Conservation (phyloP, 768 basidiomycete species). For the Macrolepiota dolichaula region DNA sequence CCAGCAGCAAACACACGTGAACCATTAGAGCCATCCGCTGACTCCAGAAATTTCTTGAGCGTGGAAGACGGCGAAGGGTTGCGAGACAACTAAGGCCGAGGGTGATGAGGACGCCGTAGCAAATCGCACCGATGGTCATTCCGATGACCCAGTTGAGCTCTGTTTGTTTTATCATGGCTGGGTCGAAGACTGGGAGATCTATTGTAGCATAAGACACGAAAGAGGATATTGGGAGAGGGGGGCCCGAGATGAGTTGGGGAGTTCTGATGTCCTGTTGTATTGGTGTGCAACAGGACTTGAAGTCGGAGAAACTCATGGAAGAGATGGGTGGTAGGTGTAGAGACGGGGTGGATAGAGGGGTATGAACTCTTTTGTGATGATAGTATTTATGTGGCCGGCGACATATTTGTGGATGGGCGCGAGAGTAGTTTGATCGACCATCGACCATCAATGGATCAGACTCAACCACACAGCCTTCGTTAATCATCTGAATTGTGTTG, state of each 20-base stretch:
- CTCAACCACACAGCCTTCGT: too few species aligned
- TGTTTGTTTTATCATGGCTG: neutral
- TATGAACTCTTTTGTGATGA: too few species aligned
- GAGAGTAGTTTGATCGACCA: too few species aligned
- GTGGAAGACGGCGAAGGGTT: neutral
- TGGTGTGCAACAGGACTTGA: neutral
- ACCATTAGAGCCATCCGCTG: neutral
- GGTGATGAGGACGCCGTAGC: neutral
- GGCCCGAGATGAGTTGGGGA: neutral
- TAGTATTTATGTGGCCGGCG: too few species aligned
- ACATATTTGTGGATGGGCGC: too few species aligned
- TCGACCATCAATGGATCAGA: too few species aligned
- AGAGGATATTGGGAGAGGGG: neutral
- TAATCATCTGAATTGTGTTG: too few species aligned
- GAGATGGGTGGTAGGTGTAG: too few species aligned
- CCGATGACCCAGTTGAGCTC: conserved; percentile 6
- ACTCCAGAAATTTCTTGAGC: neutral
- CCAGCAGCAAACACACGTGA: neutral
- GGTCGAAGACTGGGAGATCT: neutral
- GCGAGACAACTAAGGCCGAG: neutral
- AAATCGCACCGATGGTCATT: neutral
- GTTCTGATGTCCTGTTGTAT: neutral
- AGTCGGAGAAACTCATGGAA: neutral
- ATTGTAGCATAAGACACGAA: neutral
- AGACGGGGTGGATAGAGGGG: too few species aligned